Evolutionary conservation across 2,329 filamentous ascomycete species (phyloP), one percentile per base, ranked within the genome.

Genomic region (Davidsoniella neocaledoniae): DNA sequence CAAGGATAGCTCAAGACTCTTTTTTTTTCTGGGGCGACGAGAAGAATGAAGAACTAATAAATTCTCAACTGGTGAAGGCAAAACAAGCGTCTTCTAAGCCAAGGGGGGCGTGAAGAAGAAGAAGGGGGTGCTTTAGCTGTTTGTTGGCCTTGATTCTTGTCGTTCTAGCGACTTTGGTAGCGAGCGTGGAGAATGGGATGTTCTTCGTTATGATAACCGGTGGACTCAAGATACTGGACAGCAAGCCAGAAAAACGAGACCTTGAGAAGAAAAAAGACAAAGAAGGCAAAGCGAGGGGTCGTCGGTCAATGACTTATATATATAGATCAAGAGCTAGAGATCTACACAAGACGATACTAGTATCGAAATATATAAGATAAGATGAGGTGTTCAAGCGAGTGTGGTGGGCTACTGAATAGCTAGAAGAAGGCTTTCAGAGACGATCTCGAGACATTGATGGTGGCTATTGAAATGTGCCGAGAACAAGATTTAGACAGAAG

Each of bases 371-470:
- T 33, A 33, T 33, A 33, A 33, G 26, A 33, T 37, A 25, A 33
- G 14, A 14, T 23, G 23, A 16, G 38, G 48, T 19, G 43, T 44
- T 46, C 43, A 49, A 53, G 51, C 42, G 51, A 50, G 51, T 49
- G 46, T 53, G 46, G 49, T 53, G 46, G 50, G 46, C 45, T 45
- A 52, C 46, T 48, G 46, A 52, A 45, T 45, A 50, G 48, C 42
- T 38, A 29, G 40, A 29, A 46, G 42, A 37, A 26, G 37, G 38
- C 41, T 26, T 51, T 51, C 46, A 52, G 42, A 45, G 39, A 42
- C 36, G 42, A 48, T 52, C 33, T 46, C 45, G 50, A 52, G 50
- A 48, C 50, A 52, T 52, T 48, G 39, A 42, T 25, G n/a, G 21
- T 26, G 25, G 5, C 25, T 26, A 8, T 33, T 33, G 10, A 33